These are phyloP conservation scores for Psilocybe azurescens DNA, from an alignment of 768 basidiomycete genomes.

Conservation along the genomic window DNA sequence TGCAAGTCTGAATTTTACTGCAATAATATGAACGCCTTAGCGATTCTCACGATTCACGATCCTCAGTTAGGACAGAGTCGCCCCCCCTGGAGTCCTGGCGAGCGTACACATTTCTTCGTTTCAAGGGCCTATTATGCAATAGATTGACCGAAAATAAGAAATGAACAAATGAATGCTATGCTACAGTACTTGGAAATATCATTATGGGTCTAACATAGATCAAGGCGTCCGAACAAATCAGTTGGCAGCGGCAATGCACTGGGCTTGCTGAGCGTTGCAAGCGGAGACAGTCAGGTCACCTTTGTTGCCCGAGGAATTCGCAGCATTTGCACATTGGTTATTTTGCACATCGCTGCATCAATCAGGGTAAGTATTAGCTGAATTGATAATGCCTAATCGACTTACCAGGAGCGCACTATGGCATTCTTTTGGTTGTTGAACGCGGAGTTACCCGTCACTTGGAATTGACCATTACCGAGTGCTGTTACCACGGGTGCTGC, in stretches of 20 bases:
- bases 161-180: conserved; percentile 4
- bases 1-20: no score
- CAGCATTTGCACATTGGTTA: conserved; percentile 63
- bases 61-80: no score
- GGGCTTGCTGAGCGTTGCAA: conserved; percentile 49
- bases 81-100: no score
- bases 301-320: conserved; percentile 55
- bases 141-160: conserved; percentile 7
- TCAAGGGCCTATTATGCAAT: conserved; percentile 6
- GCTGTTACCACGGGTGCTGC: conserved; percentile 49
- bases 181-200: conserved; percentile 8
- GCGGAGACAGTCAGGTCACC: conserved; percentile 50
- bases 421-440: conserved; percentile 54
- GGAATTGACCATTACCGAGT: conserved; percentile 47
- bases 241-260: conserved; percentile 38
- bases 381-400: not conserved
- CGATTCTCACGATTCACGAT: no score
- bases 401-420: conserved; percentile 52
- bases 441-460: conserved; percentile 49
- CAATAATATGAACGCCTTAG: no score
- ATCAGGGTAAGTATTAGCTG: not conserved
- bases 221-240: not conserved
- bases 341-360: conserved; percentile 55
- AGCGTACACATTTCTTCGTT: not conserved
- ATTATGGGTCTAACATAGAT: conserved; percentile 1